phyloP scores from a whole-genome alignment of 1,139 yeast species.

The Lodderomyces margitis region DNA sequence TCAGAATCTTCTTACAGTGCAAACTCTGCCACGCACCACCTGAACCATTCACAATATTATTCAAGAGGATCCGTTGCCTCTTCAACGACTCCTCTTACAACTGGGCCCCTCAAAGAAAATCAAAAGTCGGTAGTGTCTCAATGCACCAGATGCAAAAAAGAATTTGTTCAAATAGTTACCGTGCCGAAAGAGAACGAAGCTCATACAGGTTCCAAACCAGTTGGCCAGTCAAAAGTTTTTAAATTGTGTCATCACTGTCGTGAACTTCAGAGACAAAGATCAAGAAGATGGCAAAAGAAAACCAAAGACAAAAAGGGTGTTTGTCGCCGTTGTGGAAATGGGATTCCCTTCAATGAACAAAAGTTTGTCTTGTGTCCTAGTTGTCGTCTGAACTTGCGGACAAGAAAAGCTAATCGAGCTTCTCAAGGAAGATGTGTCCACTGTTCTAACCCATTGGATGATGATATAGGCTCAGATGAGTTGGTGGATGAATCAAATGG shows the following conservation, averaged over 20 bases:
- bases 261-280: conserved; percentile 58
- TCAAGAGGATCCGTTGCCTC: not conserved
- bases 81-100: not conserved
- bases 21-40: not conserved
- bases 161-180: conserved; percentile 46
- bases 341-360: conserved; percentile 49
- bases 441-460: conserved; percentile 59
- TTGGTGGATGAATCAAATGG: not conserved
- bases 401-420: conserved; percentile 56
- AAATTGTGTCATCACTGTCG: conserved; percentile 65
- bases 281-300: conserved; percentile 62
- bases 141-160: conserved; percentile 62
- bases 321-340: conserved; percentile 61
- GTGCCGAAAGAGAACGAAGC: conserved; percentile 30
- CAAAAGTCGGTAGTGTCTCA: conserved; percentile 18
- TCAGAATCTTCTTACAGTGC: not conserved
- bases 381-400: conserved; percentile 54
- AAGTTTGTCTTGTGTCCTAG: conserved; percentile 58
- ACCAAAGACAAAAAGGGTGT: conserved; percentile 61
- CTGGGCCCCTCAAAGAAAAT: conserved; percentile 5
- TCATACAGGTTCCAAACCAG: conserved; percentile 22
- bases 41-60: not conserved
- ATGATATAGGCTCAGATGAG: conserved; percentile 10
- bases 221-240: conserved; percentile 47
- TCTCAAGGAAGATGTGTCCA: conserved; percentile 67